Evolutionary conservation across 2,329 filamentous ascomycete species (phyloP).

Genomic region (Berkeleyomyces basicola): DNA sequence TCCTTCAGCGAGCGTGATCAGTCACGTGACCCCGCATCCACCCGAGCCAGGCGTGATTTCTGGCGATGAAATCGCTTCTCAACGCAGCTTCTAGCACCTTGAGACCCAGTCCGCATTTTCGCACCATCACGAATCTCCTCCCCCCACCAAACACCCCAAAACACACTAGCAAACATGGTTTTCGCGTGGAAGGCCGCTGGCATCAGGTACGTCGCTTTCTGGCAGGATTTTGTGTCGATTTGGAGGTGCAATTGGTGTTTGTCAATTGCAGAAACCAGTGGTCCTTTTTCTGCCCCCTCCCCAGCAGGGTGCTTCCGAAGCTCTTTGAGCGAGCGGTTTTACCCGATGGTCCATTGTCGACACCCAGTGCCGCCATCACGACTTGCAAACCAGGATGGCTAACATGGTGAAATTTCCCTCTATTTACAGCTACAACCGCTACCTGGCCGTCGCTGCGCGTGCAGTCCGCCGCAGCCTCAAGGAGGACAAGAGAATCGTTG

Average conservation of each 20-base stretch:
- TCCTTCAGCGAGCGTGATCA: neutral
- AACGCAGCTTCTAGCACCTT: slow-evolving; percentile 1
- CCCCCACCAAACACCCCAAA: slow-evolving; percentile 19
- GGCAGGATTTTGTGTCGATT: slow-evolving; percentile 5
- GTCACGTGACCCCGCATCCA: neutral
- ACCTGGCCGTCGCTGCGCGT: slow-evolving; percentile 87
- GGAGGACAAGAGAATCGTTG: slow-evolving; percentile 74
- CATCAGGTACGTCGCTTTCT: slow-evolving; percentile 58
- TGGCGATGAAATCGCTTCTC: slow-evolving; percentile 3
- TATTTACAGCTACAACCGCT: slow-evolving; percentile 85
- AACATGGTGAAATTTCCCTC: neutral
- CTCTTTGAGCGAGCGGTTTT: slow-evolving; percentile 5
- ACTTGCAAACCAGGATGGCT: neutral
- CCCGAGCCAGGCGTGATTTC: slow-evolving; percentile 6
- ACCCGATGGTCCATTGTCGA: slow-evolving; percentile 1
- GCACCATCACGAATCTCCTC: slow-evolving; percentile 1
- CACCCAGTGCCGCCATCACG: neutral
- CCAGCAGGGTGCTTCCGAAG: slow-evolving; percentile 17
- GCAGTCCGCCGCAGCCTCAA: slow-evolving; percentile 93
- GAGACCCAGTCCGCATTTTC: neutral
- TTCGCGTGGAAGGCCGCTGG: slow-evolving; percentile 98
- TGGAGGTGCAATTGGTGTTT: slow-evolving; percentile 85
- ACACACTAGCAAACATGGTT: slow-evolving; percentile 55
- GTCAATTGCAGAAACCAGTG: slow-evolving; percentile 27
- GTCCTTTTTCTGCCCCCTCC: slow-evolving; percentile 12